phyloP scores from a whole-genome alignment of 139 green algal genomes.

The Zygnema cylindricum region DNA sequence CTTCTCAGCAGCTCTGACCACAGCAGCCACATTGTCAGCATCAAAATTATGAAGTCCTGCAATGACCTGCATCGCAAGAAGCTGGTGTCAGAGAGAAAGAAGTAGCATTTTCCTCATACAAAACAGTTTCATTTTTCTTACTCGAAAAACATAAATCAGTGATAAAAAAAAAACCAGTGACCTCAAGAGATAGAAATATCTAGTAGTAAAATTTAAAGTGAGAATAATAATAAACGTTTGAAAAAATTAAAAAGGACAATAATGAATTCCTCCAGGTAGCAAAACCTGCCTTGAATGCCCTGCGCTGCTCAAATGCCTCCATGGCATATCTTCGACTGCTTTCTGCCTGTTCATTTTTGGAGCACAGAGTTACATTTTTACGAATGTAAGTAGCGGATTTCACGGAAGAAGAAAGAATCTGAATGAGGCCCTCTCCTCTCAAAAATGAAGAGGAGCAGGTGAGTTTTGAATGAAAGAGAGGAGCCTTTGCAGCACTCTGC shows the following conservation, averaged over 20 bases:
- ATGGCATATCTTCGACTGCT: background rate
- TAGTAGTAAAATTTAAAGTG: too few species aligned
- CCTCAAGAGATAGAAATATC: too few species aligned
- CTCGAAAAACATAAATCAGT: too few species aligned
- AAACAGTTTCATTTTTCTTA: too few species aligned
- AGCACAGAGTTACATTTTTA: background rate
- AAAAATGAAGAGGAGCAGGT: background rate
- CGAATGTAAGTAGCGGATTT: background rate
- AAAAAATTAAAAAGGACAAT: too few species aligned
- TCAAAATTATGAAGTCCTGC: constrained; percentile 64
- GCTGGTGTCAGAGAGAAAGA: too few species aligned
- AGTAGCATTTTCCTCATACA: too few species aligned
- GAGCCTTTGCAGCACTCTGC: background rate
- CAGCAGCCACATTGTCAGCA: constrained; percentile 34
- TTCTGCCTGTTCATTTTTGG: background rate
- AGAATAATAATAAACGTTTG: too few species aligned
- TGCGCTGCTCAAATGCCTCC: constrained; percentile 1
- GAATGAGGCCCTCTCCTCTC: background rate
- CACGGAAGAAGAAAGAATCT: background rate
- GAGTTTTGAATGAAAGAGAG: background rate
- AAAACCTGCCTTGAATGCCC: constrained; percentile 14
- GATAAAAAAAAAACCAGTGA: too few species aligned
- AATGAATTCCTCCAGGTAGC: background rate
- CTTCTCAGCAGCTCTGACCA: constrained; percentile 59
- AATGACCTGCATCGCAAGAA: constrained; percentile 52